phyloP scores from a whole-genome alignment of 169 alveolate genomes.

The Cryptosporidium meleagridis region DNA sequence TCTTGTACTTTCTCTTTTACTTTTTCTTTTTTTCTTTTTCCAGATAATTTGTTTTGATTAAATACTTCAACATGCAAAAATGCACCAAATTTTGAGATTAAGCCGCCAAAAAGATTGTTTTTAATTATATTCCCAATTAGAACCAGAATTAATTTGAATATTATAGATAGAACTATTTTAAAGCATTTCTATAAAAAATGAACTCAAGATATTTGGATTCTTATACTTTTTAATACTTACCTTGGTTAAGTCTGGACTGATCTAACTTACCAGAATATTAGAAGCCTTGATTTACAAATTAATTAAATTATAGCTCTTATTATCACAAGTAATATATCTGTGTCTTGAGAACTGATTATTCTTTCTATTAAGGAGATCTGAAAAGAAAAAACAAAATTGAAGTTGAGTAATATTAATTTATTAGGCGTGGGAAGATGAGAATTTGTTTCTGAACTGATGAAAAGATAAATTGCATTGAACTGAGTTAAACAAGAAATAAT shows the following conservation, averaged over 20 bases:
- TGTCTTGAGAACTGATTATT: background rate
- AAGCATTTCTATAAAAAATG: no score
- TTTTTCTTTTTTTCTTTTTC: background rate
- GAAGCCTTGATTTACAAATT: background rate
- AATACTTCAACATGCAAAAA: background rate
- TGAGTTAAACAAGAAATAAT: constrained; percentile 3
- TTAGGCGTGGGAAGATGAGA: no score
- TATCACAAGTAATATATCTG: background rate
- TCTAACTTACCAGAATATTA: background rate
- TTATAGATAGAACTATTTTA: background rate
- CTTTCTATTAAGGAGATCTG: background rate
- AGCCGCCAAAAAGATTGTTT: constrained; percentile 1
- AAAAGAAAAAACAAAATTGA: no score
- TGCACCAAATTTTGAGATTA: constrained; percentile 28
- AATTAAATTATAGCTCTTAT: background rate
- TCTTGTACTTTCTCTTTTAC: background rate
- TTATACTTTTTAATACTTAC: no score
- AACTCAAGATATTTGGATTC: no score
- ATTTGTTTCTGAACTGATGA: background rate
- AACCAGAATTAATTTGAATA: background rate
- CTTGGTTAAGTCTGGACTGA: no score
- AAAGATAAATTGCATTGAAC: background rate
- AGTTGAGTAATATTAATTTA: background rate
- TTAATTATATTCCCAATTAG: background rate
- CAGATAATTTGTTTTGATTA: background rate